phyloP scores from a whole-genome alignment of 2,329 filamentous ascomycete genomes.

The Clathrospora elynae region DNA sequence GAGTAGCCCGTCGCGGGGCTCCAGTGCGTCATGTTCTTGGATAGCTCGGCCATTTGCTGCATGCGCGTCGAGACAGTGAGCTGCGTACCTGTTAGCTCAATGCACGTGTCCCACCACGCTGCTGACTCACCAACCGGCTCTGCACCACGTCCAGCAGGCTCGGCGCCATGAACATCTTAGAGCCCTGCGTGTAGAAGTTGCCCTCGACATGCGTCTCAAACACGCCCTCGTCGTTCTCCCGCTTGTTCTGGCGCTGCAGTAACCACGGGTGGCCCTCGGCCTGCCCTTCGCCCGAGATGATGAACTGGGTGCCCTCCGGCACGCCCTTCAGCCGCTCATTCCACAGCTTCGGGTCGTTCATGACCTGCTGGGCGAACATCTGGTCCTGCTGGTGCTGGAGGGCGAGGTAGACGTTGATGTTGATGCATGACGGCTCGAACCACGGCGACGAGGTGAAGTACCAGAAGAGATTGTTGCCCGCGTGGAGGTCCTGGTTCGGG shows the following conservation, averaged over 20 bases:
- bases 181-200: slow-evolving; percentile 66
- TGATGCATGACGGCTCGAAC: slow-evolving; percentile 66
- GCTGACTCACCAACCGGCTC: slow-evolving; percentile 56
- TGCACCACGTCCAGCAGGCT: slow-evolving; percentile 64
- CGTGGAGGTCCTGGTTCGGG: slow-evolving; percentile 30
- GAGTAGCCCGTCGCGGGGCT: slow-evolving; percentile 64
- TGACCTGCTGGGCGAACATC: slow-evolving; percentile 53
- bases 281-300: slow-evolving; percentile 63
- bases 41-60: slow-evolving; percentile 60
- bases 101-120: neutral
- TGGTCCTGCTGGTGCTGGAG: slow-evolving; percentile 52
- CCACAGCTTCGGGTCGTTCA: slow-evolving; percentile 62
- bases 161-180: slow-evolving; percentile 66
- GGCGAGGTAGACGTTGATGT: slow-evolving; percentile 60
- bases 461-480: slow-evolving; percentile 56
- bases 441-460: slow-evolving; percentile 69
- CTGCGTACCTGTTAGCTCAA: slow-evolving; percentile 37
- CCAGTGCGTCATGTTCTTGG: slow-evolving; percentile 61
- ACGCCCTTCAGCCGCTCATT: slow-evolving; percentile 60
- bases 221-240: slow-evolving; percentile 46
- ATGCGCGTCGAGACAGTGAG: slow-evolving; percentile 62
- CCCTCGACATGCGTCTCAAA: slow-evolving; percentile 59
- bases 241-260: slow-evolving; percentile 61
- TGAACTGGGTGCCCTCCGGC: slow-evolving; percentile 61
- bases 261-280: slow-evolving; percentile 61